These are phyloP conservation scores for Sonneratia caseolaris DNA, from an alignment of 345 rosid genomes.

Conservation along the genomic window DNA sequence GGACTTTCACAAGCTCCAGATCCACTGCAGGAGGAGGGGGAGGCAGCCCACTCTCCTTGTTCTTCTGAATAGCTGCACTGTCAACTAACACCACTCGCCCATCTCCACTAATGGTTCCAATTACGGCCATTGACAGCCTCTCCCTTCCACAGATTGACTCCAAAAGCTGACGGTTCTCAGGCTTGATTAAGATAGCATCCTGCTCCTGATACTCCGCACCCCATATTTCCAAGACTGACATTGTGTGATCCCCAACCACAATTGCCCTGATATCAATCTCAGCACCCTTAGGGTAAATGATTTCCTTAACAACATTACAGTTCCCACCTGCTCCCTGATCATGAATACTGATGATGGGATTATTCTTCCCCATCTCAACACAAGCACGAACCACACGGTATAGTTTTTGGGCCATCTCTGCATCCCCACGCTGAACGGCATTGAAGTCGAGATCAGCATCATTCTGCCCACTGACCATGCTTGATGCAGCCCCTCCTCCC, in stretches of 20 bases:
- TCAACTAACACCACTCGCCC: slow-evolving; percentile 74
- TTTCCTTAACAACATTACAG: slow-evolving; percentile 95
- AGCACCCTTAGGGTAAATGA: slow-evolving; percentile 85
- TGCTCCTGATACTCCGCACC: slow-evolving; percentile 99
- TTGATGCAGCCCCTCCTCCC: slow-evolving; percentile 99
- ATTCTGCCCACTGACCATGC: slow-evolving; percentile 98
- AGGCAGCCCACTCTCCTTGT: slow-evolving; percentile 47
- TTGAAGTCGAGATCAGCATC: slow-evolving; percentile 96
- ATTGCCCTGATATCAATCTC: slow-evolving; percentile 71
- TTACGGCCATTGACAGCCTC: slow-evolving; percentile 86
- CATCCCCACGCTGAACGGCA: slow-evolving; percentile 96
- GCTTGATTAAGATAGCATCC: slow-evolving; percentile 88
- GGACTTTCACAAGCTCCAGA: slow-evolving; percentile 87
- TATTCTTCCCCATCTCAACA: slow-evolving; percentile 79
- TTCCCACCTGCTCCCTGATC: slow-evolving; percentile 98
- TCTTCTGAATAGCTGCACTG: slow-evolving; percentile 43
- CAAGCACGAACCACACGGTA: slow-evolving; percentile 90
- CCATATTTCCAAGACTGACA: slow-evolving; percentile 96
- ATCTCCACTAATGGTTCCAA: slow-evolving; percentile 68
- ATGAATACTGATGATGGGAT: slow-evolving; percentile 91
- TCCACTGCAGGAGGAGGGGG: slow-evolving; percentile 82
- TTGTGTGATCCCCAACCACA: slow-evolving; percentile 83
- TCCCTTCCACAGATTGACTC: slow-evolving; percentile 80
- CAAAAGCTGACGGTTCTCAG: slow-evolving; percentile 58
- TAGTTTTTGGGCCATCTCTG: slow-evolving; percentile 91